These are phyloP conservation scores for Venturiaceae sp. DNA, from an alignment of 2,329 filamentous ascomycete genomes.

Conservation along the genomic window DNA sequence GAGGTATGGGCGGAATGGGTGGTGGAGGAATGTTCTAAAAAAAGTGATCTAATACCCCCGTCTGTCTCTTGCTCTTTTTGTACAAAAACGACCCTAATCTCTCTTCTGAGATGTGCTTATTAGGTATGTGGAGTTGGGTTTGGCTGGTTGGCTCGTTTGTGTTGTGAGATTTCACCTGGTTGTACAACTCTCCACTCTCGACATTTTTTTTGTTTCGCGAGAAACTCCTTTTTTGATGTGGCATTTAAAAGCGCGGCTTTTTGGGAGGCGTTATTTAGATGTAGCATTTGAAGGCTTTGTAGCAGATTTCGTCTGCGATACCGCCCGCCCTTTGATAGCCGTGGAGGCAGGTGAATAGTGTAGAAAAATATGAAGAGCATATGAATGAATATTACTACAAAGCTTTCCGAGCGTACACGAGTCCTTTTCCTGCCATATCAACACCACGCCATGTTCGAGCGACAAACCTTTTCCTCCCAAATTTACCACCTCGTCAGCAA, in stretches of 20 bases:
- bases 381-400: too few species aligned
- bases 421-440: too few species aligned
- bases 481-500: too few species aligned
- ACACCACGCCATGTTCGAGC: too few species aligned
- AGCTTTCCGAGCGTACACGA: too few species aligned
- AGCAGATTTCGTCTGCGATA: too few species aligned
- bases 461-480: too few species aligned
- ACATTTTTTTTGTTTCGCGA: neutral
- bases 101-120: neutral
- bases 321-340: too few species aligned
- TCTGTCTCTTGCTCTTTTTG: neutral
- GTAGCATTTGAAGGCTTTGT: neutral
- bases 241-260: neutral
- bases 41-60: neutral
- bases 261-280: neutral
- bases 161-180: neutral
- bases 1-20: constrained; percentile 52
- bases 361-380: too few species aligned
- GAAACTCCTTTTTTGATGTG: neutral
- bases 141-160: too few species aligned
- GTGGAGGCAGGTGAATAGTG: too few species aligned
- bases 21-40: constrained; percentile 29
- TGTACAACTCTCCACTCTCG: neutral
- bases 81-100: neutral
- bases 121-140: neutral